A percentile compares a stretch with the other conserved stretches of the same genome.
phyloP scores from a whole-genome alignment of 164 flowering plant species.

The Berberis vulgaris region DNA sequence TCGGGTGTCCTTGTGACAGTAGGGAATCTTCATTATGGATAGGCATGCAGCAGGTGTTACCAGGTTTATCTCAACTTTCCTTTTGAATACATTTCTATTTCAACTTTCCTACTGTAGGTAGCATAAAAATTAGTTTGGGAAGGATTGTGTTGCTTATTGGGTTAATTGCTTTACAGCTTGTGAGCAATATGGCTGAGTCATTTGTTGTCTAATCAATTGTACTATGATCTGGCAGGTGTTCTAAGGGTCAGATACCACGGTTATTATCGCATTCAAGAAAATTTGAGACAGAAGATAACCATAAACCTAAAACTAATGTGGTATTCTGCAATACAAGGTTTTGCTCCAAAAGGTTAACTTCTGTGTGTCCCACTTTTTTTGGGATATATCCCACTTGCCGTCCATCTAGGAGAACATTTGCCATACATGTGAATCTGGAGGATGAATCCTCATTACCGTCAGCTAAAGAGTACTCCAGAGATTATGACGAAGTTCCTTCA shows the following conservation, averaged over 20 bases:
- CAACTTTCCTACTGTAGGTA: too few relatives aligned
- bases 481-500: conserved; percentile 15
- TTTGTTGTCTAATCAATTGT: too few relatives aligned
- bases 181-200: too few relatives aligned
- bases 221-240: conserved; percentile 18
- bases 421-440: conserved; percentile 16
- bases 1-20: too few relatives aligned
- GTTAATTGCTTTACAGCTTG: too few relatives aligned
- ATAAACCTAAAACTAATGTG: conserved; percentile 10
- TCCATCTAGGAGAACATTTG: conserved; percentile 9
- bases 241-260: conserved; percentile 16
- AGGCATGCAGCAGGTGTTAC: too few relatives aligned
- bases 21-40: too few relatives aligned
- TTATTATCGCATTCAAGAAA: conserved; percentile 16
- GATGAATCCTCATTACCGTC: conserved; percentile 23
- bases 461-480: conserved; percentile 16
- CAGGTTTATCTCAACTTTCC: too few relatives aligned
- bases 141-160: too few relatives aligned
- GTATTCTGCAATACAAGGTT: conserved; percentile 10
- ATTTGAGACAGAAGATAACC: conserved; percentile 8
- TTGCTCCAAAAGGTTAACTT: conserved; percentile 8
- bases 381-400: conserved; percentile 6
- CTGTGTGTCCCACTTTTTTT: conserved; percentile 8
- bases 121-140: too few relatives aligned
- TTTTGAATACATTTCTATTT: too few relatives aligned